phyloP scores from a whole-genome alignment of 2,329 filamentous ascomycete genomes.

The Alternaria rosae region DNA sequence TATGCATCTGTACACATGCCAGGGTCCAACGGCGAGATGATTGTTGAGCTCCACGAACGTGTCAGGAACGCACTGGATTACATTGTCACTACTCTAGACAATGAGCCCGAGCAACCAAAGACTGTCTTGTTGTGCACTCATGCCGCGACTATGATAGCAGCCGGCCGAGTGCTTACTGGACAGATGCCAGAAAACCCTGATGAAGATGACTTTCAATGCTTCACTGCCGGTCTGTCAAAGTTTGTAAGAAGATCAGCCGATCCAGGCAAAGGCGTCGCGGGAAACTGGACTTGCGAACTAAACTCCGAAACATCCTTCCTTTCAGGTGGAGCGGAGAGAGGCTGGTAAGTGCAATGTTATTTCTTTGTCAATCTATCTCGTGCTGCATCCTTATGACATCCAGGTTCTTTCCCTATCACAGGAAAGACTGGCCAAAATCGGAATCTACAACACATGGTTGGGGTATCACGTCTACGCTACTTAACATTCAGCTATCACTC shows the following conservation, averaged over 20 bases:
- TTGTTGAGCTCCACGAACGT: slow-evolving; percentile 80
- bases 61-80: slow-evolving; percentile 72
- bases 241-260: slow-evolving; percentile 62
- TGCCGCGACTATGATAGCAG: slow-evolving; percentile 86
- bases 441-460: not conserved
- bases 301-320: slow-evolving; percentile 90
- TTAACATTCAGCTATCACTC: not conserved
- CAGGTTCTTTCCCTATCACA: slow-evolving; percentile 9
- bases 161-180: slow-evolving; percentile 84
- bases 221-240: slow-evolving; percentile 80
- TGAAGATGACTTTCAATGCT: slow-evolving; percentile 83
- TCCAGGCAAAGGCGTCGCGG: slow-evolving; percentile 68
- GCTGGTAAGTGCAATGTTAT: slow-evolving; percentile 70
- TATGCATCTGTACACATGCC: slow-evolving; percentile 73
- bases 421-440: slow-evolving; percentile 19
- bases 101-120: slow-evolving; percentile 66
- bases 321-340: slow-evolving; percentile 80
- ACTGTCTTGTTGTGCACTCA: slow-evolving; percentile 85
- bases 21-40: slow-evolving; percentile 77
- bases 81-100: slow-evolving; percentile 77
- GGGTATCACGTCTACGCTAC: not conserved
- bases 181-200: slow-evolving; percentile 73
- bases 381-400: slow-evolving; percentile 1
- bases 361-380: not conserved
- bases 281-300: slow-evolving; percentile 79